Percentiles rank a stretch among this genome's conserved stretches.
Conservation (phyloP, 345 rosid genomes). For the Bretschneidera sinensis region DNA sequence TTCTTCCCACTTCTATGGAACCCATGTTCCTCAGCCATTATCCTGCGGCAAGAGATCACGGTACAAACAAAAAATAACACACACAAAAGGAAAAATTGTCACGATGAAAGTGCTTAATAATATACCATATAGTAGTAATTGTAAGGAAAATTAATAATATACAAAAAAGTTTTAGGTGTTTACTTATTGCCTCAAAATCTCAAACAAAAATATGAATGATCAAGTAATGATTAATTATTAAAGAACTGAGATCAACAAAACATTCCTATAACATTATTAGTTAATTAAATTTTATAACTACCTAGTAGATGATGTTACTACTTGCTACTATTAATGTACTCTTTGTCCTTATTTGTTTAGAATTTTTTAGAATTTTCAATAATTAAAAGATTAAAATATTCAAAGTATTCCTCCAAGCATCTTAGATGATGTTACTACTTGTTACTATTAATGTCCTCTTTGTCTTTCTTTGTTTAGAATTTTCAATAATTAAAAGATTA, state of each 20-base stretch:
- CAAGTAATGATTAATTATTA: neutral
- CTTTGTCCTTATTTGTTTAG: slow-evolving; percentile 5
- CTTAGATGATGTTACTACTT: neutral
- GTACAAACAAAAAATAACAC: neutral
- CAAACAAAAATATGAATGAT: neutral
- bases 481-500: slow-evolving; percentile 6
- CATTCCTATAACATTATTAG: slow-evolving; percentile 13
- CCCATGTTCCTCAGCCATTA: slow-evolving; percentile 54
- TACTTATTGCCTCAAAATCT: neutral
- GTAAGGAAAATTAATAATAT: neutral
- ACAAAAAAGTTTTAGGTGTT: neutral
- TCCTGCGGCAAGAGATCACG: slow-evolving; percentile 20
- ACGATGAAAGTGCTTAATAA: too few relatives aligned
- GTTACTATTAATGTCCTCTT: neutral
- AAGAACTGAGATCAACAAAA: slow-evolving; percentile 6
- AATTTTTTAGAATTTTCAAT: slow-evolving; percentile 8
- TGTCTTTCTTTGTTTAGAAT: slow-evolving; percentile 2
- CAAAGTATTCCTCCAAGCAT: neutral
- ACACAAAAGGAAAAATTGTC: too few relatives aligned
- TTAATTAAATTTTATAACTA: too few relatives aligned
- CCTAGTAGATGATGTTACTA: neutral
- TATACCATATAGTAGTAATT: too few relatives aligned
- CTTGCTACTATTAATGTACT: neutral
- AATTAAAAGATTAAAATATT: neutral
- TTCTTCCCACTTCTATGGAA: slow-evolving; percentile 54